Evolutionary conservation across 2,329 filamentous ascomycete species (phyloP).

Genomic region (Stagonosporopsis rhizophila): DNA sequence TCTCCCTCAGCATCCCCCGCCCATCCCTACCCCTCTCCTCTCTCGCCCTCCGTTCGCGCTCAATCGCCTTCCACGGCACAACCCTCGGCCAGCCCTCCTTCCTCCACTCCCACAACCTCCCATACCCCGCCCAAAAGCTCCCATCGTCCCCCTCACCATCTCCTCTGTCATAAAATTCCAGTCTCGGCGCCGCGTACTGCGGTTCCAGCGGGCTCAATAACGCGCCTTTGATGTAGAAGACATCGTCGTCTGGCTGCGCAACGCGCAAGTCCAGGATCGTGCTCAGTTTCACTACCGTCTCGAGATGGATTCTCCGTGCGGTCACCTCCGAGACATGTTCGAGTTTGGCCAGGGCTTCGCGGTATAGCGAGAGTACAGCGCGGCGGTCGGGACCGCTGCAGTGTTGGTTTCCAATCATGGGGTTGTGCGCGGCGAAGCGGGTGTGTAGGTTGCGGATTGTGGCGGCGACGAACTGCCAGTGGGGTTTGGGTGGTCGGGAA

Average conservation of each 20-base stretch:
- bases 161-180: conserved; percentile 8
- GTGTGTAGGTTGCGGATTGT: conserved; percentile 1
- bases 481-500: background rate
- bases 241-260: conserved; percentile 12
- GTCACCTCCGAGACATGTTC: background rate
- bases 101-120: conserved; percentile 26
- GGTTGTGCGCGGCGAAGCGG: conserved; percentile 3
- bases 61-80: conserved; percentile 16
- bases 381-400: conserved; percentile 16
- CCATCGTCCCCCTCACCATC: conserved; percentile 3
- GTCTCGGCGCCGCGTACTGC: conserved; percentile 25
- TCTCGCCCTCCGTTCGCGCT: conserved; percentile 3
- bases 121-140: background rate
- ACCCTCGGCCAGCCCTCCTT: conserved; percentile 24
- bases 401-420: background rate
- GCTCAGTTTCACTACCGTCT: conserved; percentile 15
- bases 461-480: background rate
- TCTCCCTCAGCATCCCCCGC: background rate
- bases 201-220: conserved; percentile 23
- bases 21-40: background rate
- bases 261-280: conserved; percentile 14
- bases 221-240: conserved; percentile 8
- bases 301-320: conserved; percentile 5
- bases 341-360: conserved; percentile 8
- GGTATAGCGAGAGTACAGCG: conserved; percentile 19